A percentile compares a stretch with the other conserved stretches of the same genome.
phyloP scores from a whole-genome alignment of 2,329 filamentous ascomycete genomes.

The Penicillium crustosum region DNA sequence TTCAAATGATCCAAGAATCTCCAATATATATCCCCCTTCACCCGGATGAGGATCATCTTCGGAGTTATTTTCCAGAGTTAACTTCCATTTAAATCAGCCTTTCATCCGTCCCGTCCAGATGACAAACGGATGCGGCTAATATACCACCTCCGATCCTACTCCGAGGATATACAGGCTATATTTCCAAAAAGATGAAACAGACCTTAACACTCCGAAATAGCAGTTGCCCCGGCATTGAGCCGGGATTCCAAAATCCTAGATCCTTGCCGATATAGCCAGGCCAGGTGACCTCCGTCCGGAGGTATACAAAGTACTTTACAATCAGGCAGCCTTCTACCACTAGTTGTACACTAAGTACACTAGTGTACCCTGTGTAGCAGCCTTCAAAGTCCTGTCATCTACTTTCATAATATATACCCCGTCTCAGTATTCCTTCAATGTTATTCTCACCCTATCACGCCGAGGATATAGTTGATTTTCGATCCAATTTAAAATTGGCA shows the following conservation, averaged over 20 bases:
- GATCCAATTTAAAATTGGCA: background rate
- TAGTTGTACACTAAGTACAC: background rate
- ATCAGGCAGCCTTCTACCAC: background rate
- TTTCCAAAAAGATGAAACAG: conserved; percentile 1
- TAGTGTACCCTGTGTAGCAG: background rate
- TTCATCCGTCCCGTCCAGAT: background rate
- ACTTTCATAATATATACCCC: background rate
- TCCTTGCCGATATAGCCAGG: background rate
- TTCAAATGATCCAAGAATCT: background rate
- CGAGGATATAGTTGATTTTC: background rate
- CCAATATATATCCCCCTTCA: too few species aligned
- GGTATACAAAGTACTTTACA: background rate
- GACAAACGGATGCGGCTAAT: background rate
- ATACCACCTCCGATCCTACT: background rate
- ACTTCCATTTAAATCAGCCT: conserved; percentile 3
- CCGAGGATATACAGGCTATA: background rate
- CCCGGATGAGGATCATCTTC: background rate
- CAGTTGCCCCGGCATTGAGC: background rate
- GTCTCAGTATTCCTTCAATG: background rate
- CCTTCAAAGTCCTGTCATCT: background rate
- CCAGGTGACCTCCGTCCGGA: background rate
- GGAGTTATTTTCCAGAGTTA: background rate
- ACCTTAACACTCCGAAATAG: background rate
- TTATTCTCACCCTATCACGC: background rate
- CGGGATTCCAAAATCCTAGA: background rate